Base-by-base conservation (phyloP, 2,329 filamentous ascomycete species). In the Pyrenochaeta sp. region DNA sequence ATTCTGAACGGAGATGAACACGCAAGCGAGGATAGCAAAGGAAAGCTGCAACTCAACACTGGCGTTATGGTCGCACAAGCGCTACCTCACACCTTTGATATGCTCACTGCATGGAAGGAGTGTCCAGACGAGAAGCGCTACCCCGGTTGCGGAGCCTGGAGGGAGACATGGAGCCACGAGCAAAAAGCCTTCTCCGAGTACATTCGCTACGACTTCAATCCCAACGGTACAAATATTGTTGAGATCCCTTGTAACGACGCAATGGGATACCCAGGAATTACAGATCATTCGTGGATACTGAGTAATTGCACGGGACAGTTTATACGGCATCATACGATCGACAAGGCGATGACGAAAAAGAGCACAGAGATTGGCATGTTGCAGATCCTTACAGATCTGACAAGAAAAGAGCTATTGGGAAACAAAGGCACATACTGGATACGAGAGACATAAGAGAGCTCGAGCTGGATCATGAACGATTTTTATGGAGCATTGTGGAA, bases 11-110 rank as follows among this genome's bases (percentile, higher is more conserved):
- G n/a, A n/a, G n/a, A 36, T n/a, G 17, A n/a, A n/a, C 17, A 7
- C 6, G 42, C 48, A 11, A 76, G 76, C 58, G 64, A 58, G 29
- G 77, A 80, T 56, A 61, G 57, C 29, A 64, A 68, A 27, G 73
- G 73, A 27, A 53, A 57, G 1, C 54, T 67, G 4, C 60, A 72
- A n/a, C 61, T 74, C 15, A 79, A 78, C 44, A 73, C 69, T 1
- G 76, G 76, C 7, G 72, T 77, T 43, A 55, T 78, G 27, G 61
- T 77, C 20, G 70, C 71, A 0, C 77, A 77, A 53, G 61, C 59
- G 44, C 20, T 60, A 12, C 45, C 53, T 11, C 45, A 56, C 15
- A 65, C 67, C 1, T 45, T 53, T 11, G 60, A 63, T 14, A 63
- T 74, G 40, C 42, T 72, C 20, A 40, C 62, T 12, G 64, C 64